These are phyloP conservation scores for Solanum etuberosum DNA, from an alignment of 257 asterid species.

Conservation along the genomic window DNA sequence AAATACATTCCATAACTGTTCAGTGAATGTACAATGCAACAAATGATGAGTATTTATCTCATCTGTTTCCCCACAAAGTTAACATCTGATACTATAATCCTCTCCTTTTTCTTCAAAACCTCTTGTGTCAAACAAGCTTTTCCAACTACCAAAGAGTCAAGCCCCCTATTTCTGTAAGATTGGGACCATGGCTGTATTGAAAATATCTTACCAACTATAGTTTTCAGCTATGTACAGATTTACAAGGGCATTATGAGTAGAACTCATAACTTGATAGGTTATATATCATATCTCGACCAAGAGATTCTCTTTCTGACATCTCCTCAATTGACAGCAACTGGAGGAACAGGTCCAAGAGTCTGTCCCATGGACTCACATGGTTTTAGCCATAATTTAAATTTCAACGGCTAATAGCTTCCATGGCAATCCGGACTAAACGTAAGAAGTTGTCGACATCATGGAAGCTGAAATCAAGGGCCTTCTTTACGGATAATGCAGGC, in stretches of 20 bases:
- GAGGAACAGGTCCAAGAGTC: conserved; percentile 4
- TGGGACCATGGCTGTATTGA: background rate
- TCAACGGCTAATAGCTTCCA: conserved; percentile 64
- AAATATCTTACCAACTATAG: conserved; percentile 6
- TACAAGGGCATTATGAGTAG: conserved; percentile 26
- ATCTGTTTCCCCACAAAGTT: background rate
- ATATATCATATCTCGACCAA: conserved; percentile 4
- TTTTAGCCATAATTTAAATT: conserved; percentile 4
- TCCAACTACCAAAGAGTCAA: background rate
- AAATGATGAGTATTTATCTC: background rate
- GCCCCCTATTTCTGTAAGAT: background rate
- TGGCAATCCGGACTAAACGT: conserved; percentile 80
- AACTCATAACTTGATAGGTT: conserved; percentile 14
- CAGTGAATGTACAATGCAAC: background rate
- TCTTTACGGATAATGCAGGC: conserved; percentile 49
- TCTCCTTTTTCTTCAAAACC: background rate
- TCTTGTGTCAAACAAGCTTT: background rate
- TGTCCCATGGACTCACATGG: conserved; percentile 7
- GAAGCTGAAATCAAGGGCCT: conserved; percentile 88
- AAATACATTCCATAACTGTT: background rate
- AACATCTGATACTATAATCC: background rate
- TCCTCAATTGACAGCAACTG: conserved; percentile 9
- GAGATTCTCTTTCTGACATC: background rate
- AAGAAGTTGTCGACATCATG: conserved; percentile 78
- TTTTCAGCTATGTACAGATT: conserved; percentile 33